Base-by-base conservation (phyloP, 345 rosid genomes). In the Aethionema arabicum region DNA sequence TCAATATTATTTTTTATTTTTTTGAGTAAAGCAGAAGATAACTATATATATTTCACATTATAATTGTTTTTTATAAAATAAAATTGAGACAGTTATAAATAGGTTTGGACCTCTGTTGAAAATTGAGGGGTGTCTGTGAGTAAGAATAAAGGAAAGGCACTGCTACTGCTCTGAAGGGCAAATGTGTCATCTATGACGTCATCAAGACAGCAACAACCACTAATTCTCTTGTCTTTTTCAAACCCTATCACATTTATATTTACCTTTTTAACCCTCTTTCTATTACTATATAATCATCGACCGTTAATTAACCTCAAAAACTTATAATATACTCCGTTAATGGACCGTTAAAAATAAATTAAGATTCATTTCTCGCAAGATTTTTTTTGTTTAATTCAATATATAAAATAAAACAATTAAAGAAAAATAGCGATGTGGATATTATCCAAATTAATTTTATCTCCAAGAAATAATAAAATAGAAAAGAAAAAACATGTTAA, bases 171-270 rank as follows among this genome's bases (percentile, higher is more conserved):
- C 79, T 80, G 71, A 78, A 56, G 48, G 59, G 66, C 63, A 61
- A 45, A 52, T 41, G 27, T 65, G 58, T 51, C 53, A 58, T 16
- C 6, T 30, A 31, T 79, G 81, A 80, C 80, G 82, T 79, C 76
- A 79, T 52, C 74, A 31, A 61, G 72, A 70, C 81, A 66, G 76
- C 79, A 71, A 63, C 77, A 70, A 62, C 77, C 84, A 84, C 77
- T 70, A 37, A 14, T 43, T 52, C 63, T 21, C 60, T 31, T 65
- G 2, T 21, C 27, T 21, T 21, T 21, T 21, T 21, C 27, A 1
- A 21, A 21, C 27, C 27, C 27, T 21, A 21, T 21, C 27, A 21
- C 27, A 21, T 21, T 21, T 21, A 21, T 21, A 21, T 21, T 21
- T 21, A 21, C 27, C 2, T 21, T 21, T 21, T 21, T 21, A 21